Evolutionary conservation across 2,329 filamentous ascomycete species (phyloP), one percentile per base, ranked within the genome.

Genomic region (Ophiosphaerella narmari): DNA sequence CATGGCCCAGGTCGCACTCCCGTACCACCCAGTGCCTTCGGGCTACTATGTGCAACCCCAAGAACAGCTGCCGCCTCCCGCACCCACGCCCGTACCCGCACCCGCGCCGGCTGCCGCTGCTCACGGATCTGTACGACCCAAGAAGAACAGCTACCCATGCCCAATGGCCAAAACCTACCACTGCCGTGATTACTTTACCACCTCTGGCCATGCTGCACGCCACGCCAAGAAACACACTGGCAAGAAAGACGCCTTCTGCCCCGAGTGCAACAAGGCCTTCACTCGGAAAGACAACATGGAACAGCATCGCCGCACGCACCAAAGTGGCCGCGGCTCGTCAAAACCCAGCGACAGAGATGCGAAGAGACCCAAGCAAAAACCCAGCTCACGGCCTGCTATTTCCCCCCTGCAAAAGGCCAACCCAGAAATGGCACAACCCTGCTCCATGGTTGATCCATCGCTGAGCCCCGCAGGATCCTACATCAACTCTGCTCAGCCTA

Each of bases 221-320:
- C 89, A 93, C 71, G 89, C 88, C 52, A 91, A 91, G 73, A 91
- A 91, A 66, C 89, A 93, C 77, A 90, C 87, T 1, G 87, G 87
- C 41, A 88, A 90, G 74, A 92, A 92, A 76, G 86, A 86, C 12
- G 87, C 90, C 18, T 83, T 85, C 29, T 89, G 82, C 64, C 76
- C 80, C 0, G 87, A 87, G 52, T 92, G 89, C 77, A 82, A 84
- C 72, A 91, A 91, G 76, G 89, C 88, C 65, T 92, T 92, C 63
- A 91, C 88, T 9, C 86, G 89, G 57, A 86, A 87, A 62, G 89
- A 92, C 78, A 92, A 92, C 78, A 92, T 92, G 89, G 90, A 91
- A 79, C 89, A 91, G 75, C 89, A 92, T 65, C 81, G 90, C 26
- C 84, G 89, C 63, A 91, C 88, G 0, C 89, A 92, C 71, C 87